These are phyloP conservation scores for Amanita inopinata DNA, from an alignment of 768 basidiomycete genomes.

Conservation along the genomic window DNA sequence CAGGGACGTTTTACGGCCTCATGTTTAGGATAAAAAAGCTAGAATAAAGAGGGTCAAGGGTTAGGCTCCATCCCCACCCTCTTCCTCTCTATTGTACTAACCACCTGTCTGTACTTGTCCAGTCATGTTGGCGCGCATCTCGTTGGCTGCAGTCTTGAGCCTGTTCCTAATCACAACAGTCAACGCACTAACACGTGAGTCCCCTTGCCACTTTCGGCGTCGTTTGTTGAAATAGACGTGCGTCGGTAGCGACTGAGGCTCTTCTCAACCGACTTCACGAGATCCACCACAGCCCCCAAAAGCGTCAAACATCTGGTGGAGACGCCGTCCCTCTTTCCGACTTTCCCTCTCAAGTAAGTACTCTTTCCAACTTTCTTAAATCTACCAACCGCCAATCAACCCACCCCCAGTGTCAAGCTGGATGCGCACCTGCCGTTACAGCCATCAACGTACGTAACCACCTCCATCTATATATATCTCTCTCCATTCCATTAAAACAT, in stretches of 20 bases:
- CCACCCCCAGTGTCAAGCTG: not conserved
- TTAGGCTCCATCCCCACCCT: too few species aligned
- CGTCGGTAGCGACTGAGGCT: not conserved
- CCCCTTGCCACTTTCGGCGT: not conserved
- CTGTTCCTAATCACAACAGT: not conserved
- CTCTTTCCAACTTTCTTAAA: not conserved
- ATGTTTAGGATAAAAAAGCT: too few species aligned
- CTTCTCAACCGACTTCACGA: not conserved
- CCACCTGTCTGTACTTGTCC: too few species aligned
- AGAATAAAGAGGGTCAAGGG: too few species aligned
- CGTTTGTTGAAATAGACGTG: not conserved
- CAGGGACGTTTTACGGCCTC: too few species aligned
- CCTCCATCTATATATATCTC: not conserved
- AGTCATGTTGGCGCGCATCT: not conserved
- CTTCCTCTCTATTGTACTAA: too few species aligned
- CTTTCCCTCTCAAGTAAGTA: conserved; percentile 1
- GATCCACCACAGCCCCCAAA: not conserved
- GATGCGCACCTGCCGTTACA: not conserved
- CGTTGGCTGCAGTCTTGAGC: not conserved
- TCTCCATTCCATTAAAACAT: not conserved
- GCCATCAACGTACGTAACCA: not conserved
- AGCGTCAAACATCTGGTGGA: not conserved
- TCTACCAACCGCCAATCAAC: not conserved
- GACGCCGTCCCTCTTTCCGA: not conserved
- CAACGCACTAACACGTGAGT: not conserved